A percentile compares a stretch with the other conserved stretches of the same genome.
Conservation (phyloP, 1,284 basidiomycete species). For the Heterobasidion irregulare region DNA sequence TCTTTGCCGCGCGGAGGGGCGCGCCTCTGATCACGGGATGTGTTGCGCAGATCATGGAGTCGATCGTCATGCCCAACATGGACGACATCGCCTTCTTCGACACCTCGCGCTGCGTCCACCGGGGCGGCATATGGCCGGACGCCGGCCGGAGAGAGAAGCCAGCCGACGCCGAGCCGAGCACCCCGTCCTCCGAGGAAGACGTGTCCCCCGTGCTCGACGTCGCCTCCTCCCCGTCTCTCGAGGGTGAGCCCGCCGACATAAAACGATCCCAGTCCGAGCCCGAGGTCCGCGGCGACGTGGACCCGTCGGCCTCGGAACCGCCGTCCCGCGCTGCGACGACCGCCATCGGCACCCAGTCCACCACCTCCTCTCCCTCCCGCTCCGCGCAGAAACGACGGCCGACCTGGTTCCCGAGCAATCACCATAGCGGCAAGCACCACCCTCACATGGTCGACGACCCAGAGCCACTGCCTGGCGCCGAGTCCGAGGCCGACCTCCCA, state of each 20-base stretch:
- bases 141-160: slow-evolving; percentile 46
- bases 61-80: slow-evolving; percentile 94
- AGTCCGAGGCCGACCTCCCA: not conserved
- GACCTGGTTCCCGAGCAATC: not conserved
- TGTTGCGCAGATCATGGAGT: slow-evolving; percentile 74
- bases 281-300: not conserved
- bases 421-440: not conserved
- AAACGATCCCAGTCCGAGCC: slow-evolving; percentile 22
- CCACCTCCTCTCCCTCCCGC: not conserved
- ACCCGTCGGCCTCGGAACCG: not conserved
- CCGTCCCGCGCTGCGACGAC: not conserved
- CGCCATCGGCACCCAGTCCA: not conserved
- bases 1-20: not conserved
- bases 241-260: slow-evolving; percentile 14
- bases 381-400: not conserved
- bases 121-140: slow-evolving; percentile 90
- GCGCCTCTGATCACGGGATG: too few species aligned
- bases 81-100: slow-evolving; percentile 97
- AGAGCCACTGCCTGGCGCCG: not conserved
- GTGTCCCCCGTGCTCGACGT: slow-evolving; percentile 10
- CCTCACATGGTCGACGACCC: slow-evolving; percentile 1
- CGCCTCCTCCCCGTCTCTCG: slow-evolving; percentile 12
- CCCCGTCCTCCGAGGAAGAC: slow-evolving; percentile 12
- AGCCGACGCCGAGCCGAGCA: slow-evolving; percentile 6
- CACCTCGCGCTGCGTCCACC: slow-evolving; percentile 51